Conservation (phyloP, 495 filamentous ascomycete genomes). For the Jackrogersella minutella region DNA sequence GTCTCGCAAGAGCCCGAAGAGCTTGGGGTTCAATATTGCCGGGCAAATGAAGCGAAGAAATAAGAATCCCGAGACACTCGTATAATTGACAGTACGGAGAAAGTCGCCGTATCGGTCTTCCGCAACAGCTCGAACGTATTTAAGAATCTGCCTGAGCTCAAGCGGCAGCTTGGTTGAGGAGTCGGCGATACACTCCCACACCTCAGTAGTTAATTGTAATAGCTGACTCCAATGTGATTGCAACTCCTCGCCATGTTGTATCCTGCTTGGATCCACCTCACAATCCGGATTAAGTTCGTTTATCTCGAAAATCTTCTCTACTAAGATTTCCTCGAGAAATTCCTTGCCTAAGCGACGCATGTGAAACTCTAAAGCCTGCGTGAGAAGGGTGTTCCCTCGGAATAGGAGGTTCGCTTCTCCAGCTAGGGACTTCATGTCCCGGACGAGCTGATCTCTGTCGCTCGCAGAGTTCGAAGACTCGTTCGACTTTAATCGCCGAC, state of each 20-base stretch:
- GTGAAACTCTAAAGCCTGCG: constrained; percentile 91
- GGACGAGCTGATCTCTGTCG: constrained; percentile 62
- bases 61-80: constrained; percentile 94
- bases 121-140: constrained; percentile 91
- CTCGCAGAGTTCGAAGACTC: constrained; percentile 71
- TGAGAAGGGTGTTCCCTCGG: constrained; percentile 92
- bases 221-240: constrained; percentile 85
- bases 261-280: constrained; percentile 87
- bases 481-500: constrained; percentile 77
- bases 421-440: constrained; percentile 70
- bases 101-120: constrained; percentile 98
- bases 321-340: constrained; percentile 87
- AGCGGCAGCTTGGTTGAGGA: constrained; percentile 79
- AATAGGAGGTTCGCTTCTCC: constrained; percentile 95
- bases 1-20: constrained; percentile 89
- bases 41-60: constrained; percentile 97
- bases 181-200: constrained; percentile 83
- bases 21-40: constrained; percentile 93
- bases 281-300: constrained; percentile 89
- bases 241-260: constrained; percentile 75
- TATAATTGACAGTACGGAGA: constrained; percentile 89
- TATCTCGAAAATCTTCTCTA: constrained; percentile 85
- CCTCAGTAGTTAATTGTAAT: constrained; percentile 74
- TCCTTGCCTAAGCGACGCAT: constrained; percentile 95
- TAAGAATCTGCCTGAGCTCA: constrained; percentile 86